Evolutionary conservation across 1,284 basidiomycete species (phyloP), one percentile per base, ranked within the genome.

Genomic region (Coniferiporia sulphurascens): DNA sequence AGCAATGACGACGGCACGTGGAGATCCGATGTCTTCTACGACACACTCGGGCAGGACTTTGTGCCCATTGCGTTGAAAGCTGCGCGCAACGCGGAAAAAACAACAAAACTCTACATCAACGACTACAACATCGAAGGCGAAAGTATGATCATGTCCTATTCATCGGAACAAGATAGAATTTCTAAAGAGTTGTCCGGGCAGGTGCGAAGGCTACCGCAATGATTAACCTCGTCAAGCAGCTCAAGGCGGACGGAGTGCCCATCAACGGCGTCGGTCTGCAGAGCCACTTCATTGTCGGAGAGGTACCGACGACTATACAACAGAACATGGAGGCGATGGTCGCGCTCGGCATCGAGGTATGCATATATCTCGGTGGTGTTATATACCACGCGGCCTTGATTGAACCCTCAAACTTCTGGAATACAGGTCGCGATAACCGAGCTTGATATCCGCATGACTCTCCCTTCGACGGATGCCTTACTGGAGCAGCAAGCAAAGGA

Each of bases 201-300:
- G 72, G 77, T 45, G 69, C 72, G 34, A 82, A 82, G 68, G 71
- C 75, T 13, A 77, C 74, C 21, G 74, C 75, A 1, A 72, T 80
- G 70, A 69, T 74, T 64, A 75, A 74, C 64, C 76, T 81, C 49
- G 73, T 80, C 48, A 73, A 72, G 62, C 66, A 68, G 1, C 74
- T 81, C 52, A 72, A 78, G 62, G 58, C 72, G 0, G 65, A 69
- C 38, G 72, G 73, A n/a, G 73, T 77, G 9, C 79, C 79, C n/a
- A 73, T 81, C 65, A 76, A 81, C 63, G 80, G 79, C 51, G 69
- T 82, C 58, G 80, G 80, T 48, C 68, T 78, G 58, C 77, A 81
- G 69, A 67, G 70, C 19, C 83, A 84, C 66, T 72, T 82, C 63
- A 78, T 81, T 63, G 76, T 83, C 34, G 80, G 78, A 49, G 64